Percentiles rank a stretch among this genome's conserved stretches.
These are phyloP conservation scores for Limnanthes douglasii DNA, from an alignment of 345 rosid species.

Conservation along the genomic window DNA sequence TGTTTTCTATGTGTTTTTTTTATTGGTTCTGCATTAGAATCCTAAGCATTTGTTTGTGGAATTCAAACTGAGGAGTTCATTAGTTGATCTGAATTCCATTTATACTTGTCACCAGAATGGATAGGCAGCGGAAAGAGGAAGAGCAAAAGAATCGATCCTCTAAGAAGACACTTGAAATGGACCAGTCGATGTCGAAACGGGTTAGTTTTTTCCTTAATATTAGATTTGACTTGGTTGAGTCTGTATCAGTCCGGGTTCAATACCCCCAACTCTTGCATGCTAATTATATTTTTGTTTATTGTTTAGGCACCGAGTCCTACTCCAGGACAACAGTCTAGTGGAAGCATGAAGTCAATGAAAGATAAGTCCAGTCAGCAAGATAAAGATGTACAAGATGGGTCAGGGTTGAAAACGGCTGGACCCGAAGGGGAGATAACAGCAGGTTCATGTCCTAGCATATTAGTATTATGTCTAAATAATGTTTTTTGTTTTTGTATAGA, in stretches of 20 bases:
- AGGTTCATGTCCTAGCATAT: constrained; percentile 31
- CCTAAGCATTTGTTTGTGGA: too few relatives aligned
- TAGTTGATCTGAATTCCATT: too few relatives aligned
- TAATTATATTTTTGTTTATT: constrained; percentile 1
- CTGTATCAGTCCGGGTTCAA: not conserved
- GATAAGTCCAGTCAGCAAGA: constrained; percentile 56
- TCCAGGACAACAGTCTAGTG: constrained; percentile 50
- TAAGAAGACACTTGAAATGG: constrained; percentile 70
- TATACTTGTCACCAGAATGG: constrained; percentile 73
- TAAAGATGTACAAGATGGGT: constrained; percentile 63
- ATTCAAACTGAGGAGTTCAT: too few relatives aligned
- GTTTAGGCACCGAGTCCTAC: constrained; percentile 87
- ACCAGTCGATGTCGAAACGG: constrained; percentile 70
- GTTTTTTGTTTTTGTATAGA: too few relatives aligned
- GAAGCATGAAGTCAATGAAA: constrained; percentile 78
- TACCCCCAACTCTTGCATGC: not conserved
- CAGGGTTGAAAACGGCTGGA: constrained; percentile 83
- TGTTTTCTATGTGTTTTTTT: too few relatives aligned
- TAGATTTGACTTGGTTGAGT: constrained; percentile 4
- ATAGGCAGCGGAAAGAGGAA: constrained; percentile 94
- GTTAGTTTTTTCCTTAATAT: constrained; percentile 19
- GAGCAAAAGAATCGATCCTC: constrained; percentile 78
- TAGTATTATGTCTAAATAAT: not conserved
- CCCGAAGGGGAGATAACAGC: constrained; percentile 94
- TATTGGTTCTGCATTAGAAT: too few relatives aligned